Base-by-base conservation (phyloP, 371 early-diverging fungal genomes). In the Saksenaea vasiformis region DNA sequence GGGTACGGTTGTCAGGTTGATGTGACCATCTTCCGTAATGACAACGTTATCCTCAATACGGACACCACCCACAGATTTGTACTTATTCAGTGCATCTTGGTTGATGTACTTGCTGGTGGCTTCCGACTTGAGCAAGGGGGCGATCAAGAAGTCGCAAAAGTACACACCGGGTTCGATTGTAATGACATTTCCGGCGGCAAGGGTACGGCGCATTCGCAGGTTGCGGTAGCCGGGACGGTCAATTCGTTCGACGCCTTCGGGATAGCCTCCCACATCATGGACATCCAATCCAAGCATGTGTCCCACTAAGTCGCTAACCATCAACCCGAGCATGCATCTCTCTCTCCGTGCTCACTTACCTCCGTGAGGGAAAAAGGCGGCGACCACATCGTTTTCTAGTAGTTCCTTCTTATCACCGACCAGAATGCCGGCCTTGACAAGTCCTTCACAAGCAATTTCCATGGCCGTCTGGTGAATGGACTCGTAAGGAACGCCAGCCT, bases 141-240 rank as follows among this genome's bases (percentile, higher is more conserved):
- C 85, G 51, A 87, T 74, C 60, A 86, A 78, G 58, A 79, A 83
- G 66, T 85, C 80, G 61, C 83, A 83, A 64, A 87, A 87, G 68
- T 87, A 89, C 58, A 87, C 84, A 82, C 97, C 97, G 27, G 97
- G 97, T 76, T 97, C 97, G 35, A 95, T 93, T 14, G 97, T 97
- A 39, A 97, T 91, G 13, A 90, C 91, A 87, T 95, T 94, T 31
- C 92, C 90, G 17, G 86, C 73, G 61, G 84, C 79, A 54, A 97
- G 84, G 11, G 74, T 75, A 68, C 97, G 88, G 43, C 95, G 89
- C 87, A 95, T 90, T 37, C 97, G 90, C 65, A 97, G 78, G 73
- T 95, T 88, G 56, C 90, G 87, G 61, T 93, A 79, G 3, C 96
- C 93, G 15, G 95, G 95, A 14, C 80, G 89, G 59, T 88, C 76